Conservation (phyloP, 495 filamentous ascomycete species). For the Parmelia sp. region DNA sequence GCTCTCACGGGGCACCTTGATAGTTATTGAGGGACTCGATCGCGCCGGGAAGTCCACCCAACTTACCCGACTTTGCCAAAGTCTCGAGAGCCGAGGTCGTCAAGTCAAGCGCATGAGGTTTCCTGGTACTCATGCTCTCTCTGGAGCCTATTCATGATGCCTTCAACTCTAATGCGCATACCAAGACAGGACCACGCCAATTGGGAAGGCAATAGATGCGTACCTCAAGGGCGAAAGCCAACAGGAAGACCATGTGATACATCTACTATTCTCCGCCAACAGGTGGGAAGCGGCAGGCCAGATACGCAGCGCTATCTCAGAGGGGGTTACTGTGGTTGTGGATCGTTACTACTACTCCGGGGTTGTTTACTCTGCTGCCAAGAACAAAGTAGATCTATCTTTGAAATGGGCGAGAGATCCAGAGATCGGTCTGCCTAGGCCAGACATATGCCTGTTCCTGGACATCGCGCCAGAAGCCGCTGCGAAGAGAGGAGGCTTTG, state of each 20-base stretch:
- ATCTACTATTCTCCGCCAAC: slow-evolving; percentile 93
- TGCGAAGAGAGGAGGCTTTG: slow-evolving; percentile 72
- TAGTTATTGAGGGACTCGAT: slow-evolving; percentile 91
- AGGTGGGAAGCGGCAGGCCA: slow-evolving; percentile 78
- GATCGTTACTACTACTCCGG: slow-evolving; percentile 95
- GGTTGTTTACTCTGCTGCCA: slow-evolving; percentile 92
- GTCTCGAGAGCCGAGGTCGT: slow-evolving; percentile 54
- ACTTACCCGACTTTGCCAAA: slow-evolving; percentile 63
- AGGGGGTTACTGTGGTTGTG: slow-evolving; percentile 69
- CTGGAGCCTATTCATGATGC: not conserved
- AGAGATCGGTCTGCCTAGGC: slow-evolving; percentile 79
- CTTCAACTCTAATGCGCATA: not conserved
- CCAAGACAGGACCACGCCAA: slow-evolving; percentile 78
- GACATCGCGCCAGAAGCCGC: slow-evolving; percentile 69
- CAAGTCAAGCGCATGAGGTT: slow-evolving; percentile 74
- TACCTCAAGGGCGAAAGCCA: slow-evolving; percentile 72
- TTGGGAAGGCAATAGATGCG: slow-evolving; percentile 80
- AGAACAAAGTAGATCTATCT: slow-evolving; percentile 60
- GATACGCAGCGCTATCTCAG: slow-evolving; percentile 54
- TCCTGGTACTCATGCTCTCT: slow-evolving; percentile 57
- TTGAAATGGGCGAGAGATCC: slow-evolving; percentile 75
- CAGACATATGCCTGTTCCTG: slow-evolving; percentile 83
- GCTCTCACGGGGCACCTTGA: slow-evolving; percentile 58
- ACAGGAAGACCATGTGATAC: slow-evolving; percentile 86
- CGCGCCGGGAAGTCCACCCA: slow-evolving; percentile 95